Evolutionary conservation across 306 rosid species (phyloP).

Genomic region (Medicago ruthenica): DNA sequence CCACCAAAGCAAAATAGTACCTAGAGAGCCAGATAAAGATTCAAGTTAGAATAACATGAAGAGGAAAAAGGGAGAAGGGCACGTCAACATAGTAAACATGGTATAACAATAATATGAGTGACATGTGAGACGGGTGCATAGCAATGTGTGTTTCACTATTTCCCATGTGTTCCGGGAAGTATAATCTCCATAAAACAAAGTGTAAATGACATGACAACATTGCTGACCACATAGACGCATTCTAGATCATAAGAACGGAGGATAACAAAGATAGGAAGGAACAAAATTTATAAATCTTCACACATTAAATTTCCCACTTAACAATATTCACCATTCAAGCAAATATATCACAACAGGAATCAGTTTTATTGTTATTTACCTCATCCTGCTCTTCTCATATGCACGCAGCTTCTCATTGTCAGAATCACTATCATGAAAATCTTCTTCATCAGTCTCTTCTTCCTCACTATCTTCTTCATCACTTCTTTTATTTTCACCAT

Average conservation of each 20-base stretch:
- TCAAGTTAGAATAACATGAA: not conserved
- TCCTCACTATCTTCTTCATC: slow-evolving; percentile 51
- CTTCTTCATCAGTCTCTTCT: too few species aligned
- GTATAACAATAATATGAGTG: not conserved
- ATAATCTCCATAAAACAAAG: slow-evolving; percentile 22
- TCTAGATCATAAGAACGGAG: not conserved
- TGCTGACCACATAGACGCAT: not conserved
- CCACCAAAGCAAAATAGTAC: slow-evolving; percentile 87
- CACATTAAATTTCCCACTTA: not conserved
- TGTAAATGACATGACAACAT: not conserved
- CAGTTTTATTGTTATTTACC: slow-evolving; percentile 49
- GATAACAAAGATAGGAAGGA: slow-evolving; percentile 19
- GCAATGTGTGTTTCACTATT: not conserved
- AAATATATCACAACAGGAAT: slow-evolving; percentile 12
- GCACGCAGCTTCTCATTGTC: slow-evolving; percentile 79
- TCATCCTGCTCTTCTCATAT: slow-evolving; percentile 79
- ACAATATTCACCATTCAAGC: slow-evolving; percentile 27
- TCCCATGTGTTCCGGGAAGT: not conserved
- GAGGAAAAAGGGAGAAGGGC: slow-evolving; percentile 1
- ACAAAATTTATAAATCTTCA: not conserved
- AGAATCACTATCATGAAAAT: slow-evolving; percentile 30
- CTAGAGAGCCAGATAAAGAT: slow-evolving; percentile 48
- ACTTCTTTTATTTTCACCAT: slow-evolving; percentile 52
- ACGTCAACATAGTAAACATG: slow-evolving; percentile 28
- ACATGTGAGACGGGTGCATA: not conserved